Evolutionary conservation across 1,284 basidiomycete genomes (phyloP).

Genomic region (Apiotrichum veenhuisii): DNA sequence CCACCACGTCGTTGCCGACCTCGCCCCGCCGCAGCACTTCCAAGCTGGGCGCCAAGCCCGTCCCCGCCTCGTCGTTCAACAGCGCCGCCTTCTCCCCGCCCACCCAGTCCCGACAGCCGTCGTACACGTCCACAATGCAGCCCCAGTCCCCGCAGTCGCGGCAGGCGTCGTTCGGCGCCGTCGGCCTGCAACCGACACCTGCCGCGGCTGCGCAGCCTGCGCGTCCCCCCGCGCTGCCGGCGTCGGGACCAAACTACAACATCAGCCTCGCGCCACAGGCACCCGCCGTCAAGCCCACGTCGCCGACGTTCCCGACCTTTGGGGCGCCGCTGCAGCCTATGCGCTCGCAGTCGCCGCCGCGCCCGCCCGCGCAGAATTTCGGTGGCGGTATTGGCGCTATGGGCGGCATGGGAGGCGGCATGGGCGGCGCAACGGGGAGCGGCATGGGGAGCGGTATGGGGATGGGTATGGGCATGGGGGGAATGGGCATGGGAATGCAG

Average conservation of each 20-base stretch:
- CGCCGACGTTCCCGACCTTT: conserved; percentile 4
- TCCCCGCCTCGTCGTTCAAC: conserved; percentile 43
- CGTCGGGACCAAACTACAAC: conserved; percentile 44
- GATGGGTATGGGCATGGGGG: not conserved
- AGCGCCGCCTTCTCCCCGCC: conserved; percentile 27
- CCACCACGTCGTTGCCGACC: conserved; percentile 1
- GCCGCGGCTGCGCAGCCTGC: conserved; percentile 1
- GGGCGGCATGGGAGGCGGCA: not conserved
- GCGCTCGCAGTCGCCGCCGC: not conserved
- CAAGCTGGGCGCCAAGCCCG: conserved; percentile 13
- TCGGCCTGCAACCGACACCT: conserved; percentile 17
- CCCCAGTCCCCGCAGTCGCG: conserved; percentile 8
- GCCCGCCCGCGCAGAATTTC: not conserved
- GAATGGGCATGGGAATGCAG: not conserved
- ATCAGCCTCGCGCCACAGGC: conserved; percentile 36
- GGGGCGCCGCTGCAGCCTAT: conserved; percentile 9
- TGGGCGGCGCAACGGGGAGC: not conserved
- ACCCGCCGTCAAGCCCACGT: conserved; percentile 11
- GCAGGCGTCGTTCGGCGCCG: conserved; percentile 4
- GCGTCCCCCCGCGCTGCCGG: not conserved
- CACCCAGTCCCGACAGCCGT: conserved; percentile 8
- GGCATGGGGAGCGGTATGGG: conserved; percentile 1
- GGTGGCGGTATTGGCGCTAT: too few relatives aligned
- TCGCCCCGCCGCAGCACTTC: not conserved
- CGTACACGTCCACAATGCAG: not conserved